Evolutionary conservation across 352 stramenopile species (phyloP).

Genomic region (Globisporangium acanthophoron): DNA sequence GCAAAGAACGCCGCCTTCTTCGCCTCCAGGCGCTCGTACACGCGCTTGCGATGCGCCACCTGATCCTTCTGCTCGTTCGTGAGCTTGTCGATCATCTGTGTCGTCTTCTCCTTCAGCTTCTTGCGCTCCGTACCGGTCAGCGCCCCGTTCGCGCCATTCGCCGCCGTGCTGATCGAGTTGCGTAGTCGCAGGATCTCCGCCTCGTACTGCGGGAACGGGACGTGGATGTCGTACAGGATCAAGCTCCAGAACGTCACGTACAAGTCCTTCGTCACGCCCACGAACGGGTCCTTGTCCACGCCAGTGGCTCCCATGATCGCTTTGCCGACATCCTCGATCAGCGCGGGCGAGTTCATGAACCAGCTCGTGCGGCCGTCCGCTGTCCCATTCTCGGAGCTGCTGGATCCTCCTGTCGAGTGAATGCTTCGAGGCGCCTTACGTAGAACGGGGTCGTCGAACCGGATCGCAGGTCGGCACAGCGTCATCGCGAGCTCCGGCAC

Average conservation of each 20-base stretch:
- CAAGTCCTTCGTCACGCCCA: slow-evolving; percentile 65
- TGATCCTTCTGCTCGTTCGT: slow-evolving; percentile 85
- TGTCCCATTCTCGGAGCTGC: slow-evolving; percentile 12
- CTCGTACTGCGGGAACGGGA: slow-evolving; percentile 84
- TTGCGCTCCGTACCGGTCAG: slow-evolving; percentile 63
- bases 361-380: slow-evolving; percentile 23
- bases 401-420: slow-evolving; percentile 25
- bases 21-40: slow-evolving; percentile 70
- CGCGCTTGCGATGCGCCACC: slow-evolving; percentile 77
- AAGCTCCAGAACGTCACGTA: slow-evolving; percentile 86
- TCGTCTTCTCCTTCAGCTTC: slow-evolving; percentile 76
- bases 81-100: slow-evolving; percentile 75
- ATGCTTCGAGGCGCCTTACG: slow-evolving; percentile 58
- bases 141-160: slow-evolving; percentile 4
- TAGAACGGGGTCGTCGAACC: slow-evolving; percentile 64
- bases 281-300: slow-evolving; percentile 36
- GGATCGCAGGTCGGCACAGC: slow-evolving; percentile 71
- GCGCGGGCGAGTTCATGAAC: slow-evolving; percentile 58
- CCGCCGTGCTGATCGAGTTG: slow-evolving; percentile 41
- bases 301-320: slow-evolving; percentile 19
- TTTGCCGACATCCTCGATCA: slow-evolving; percentile 52
- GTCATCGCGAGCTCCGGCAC: slow-evolving; percentile 72
- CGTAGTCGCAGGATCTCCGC: slow-evolving; percentile 71
- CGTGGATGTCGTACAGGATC: slow-evolving; percentile 84
- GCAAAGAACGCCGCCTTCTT: slow-evolving; percentile 69